A percentile compares a stretch with the other conserved stretches of the same genome.
Conservation (phyloP, 352 stramenopile species). For the Globisporangium cystogenes region DNA sequence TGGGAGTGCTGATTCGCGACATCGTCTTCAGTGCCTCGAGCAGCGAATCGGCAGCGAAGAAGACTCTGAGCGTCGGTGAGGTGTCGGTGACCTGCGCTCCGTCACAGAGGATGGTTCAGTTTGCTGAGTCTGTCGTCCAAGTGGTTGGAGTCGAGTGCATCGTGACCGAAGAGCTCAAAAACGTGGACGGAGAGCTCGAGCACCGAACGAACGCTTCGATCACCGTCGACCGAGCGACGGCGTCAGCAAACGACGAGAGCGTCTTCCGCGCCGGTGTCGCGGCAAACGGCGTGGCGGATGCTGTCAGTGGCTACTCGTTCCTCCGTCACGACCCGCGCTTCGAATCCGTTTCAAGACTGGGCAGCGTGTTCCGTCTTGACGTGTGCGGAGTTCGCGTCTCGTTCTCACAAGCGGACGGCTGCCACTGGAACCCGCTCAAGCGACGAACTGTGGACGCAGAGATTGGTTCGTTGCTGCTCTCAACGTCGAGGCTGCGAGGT, state of each 20-base stretch:
- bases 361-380: constrained; percentile 27
- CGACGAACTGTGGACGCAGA: constrained; percentile 18
- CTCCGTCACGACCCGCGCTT: not conserved
- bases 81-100: constrained; percentile 6
- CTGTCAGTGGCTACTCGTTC: not conserved
- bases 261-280: constrained; percentile 1
- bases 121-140: constrained; percentile 5
- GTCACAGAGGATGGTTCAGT: not conserved
- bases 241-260: constrained; percentile 2
- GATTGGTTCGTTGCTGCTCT: constrained; percentile 7
- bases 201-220: not conserved
- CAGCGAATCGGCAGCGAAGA: not conserved
- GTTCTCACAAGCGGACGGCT: constrained; percentile 14
- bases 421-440: constrained; percentile 18
- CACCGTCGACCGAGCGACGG: constrained; percentile 1
- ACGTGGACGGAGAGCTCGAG: not conserved
- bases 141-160: constrained; percentile 5
- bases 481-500: not conserved
- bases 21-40: constrained; percentile 5
- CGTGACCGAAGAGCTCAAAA: not conserved
- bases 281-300: constrained; percentile 1
- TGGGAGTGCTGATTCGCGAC: constrained; percentile 8
- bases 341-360: not conserved
- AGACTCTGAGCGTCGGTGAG: constrained; percentile 3
- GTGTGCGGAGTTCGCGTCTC: constrained; percentile 16